Percentiles rank a stretch among this genome's conserved stretches.
Evolutionary conservation across 2,329 filamentous ascomycete species (phyloP).

Genomic region (Phaeophleospora eucalypticola): DNA sequence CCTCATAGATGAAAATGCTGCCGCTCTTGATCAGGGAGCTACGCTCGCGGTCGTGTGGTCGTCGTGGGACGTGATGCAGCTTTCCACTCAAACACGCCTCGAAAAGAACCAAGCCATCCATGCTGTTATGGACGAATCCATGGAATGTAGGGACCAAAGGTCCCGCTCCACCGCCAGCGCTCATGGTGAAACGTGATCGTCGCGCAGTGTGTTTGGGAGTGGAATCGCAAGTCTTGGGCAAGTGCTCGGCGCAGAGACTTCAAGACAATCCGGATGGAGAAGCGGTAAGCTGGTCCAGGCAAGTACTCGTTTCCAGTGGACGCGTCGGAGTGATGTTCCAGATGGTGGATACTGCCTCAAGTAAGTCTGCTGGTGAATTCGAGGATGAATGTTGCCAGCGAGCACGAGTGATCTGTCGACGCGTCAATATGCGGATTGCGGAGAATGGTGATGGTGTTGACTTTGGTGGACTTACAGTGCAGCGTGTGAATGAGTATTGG

Average conservation of each 20-base stretch:
- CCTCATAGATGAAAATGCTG: slow-evolving; percentile 86
- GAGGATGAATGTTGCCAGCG: too few species aligned
- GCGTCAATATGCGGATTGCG: too few species aligned
- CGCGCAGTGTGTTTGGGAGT: background rate
- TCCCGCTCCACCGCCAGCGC: slow-evolving; percentile 33
- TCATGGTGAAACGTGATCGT: slow-evolving; percentile 26
- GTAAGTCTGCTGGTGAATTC: too few species aligned
- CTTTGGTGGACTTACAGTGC: too few species aligned
- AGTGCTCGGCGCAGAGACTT: too few species aligned
- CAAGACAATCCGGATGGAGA: slow-evolving; percentile 3
- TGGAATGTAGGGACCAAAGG: slow-evolving; percentile 38
- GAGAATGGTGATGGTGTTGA: too few species aligned
- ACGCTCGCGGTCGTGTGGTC: slow-evolving; percentile 82
- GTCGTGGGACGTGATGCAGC: slow-evolving; percentile 70
- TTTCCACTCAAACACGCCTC: slow-evolving; percentile 70
- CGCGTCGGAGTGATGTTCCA: background rate
- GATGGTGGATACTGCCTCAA: background rate
- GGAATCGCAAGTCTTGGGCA: too few species aligned
- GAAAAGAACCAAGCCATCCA: slow-evolving; percentile 74
- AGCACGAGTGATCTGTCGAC: too few species aligned
- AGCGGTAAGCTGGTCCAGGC: background rate
- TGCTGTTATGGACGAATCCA: slow-evolving; percentile 38
- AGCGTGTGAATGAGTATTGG: too few species aligned
- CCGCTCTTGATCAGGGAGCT: slow-evolving; percentile 74
- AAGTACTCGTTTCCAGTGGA: background rate